Evolutionary conservation across 1,284 basidiomycete species (phyloP).

Genomic region (Boletellus sp.): DNA sequence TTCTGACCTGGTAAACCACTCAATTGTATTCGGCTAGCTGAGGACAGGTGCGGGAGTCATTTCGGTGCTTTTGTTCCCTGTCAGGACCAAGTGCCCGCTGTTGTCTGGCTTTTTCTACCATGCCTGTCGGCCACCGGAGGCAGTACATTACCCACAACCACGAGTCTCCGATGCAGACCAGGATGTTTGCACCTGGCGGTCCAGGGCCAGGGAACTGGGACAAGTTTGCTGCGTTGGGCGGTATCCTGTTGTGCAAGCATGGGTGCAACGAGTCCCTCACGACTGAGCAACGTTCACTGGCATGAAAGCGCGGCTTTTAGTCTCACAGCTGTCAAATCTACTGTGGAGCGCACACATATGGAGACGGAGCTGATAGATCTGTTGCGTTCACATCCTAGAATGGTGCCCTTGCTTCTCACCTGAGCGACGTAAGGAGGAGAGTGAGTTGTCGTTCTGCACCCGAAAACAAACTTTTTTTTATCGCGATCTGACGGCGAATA

Average conservation of each 20-base stretch:
- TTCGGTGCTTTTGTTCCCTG: no score
- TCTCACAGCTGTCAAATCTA: conserved; percentile 44
- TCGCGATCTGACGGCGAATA: conserved; percentile 10
- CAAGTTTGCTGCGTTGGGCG: conserved; percentile 43
- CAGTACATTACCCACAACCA: no score
- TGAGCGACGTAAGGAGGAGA: not conserved
- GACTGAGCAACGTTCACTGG: conserved; percentile 45
- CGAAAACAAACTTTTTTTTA: not conserved
- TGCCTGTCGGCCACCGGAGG: no score
- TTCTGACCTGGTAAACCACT: not conserved
- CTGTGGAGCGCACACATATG: conserved; percentile 55
- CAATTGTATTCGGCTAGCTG: no score
- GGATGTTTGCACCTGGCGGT: conserved; percentile 55
- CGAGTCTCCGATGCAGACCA: conserved; percentile 42
- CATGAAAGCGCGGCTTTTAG: conserved; percentile 54
- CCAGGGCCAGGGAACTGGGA: conserved; percentile 51
- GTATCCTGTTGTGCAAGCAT: conserved; percentile 38
- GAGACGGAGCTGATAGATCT: conserved; percentile 27
- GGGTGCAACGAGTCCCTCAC: conserved; percentile 41
- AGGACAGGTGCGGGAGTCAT: no score
- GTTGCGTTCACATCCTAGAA: not conserved
- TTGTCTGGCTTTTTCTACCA: not conserved
- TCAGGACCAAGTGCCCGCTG: no score
- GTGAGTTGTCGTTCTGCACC: conserved; percentile 2
- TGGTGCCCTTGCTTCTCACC: not conserved